A percentile compares a stretch with the other conserved stretches of the same genome.
Evolutionary conservation across 2,329 filamentous ascomycete species (phyloP).

Genomic region (Thelonectria rubi): DNA sequence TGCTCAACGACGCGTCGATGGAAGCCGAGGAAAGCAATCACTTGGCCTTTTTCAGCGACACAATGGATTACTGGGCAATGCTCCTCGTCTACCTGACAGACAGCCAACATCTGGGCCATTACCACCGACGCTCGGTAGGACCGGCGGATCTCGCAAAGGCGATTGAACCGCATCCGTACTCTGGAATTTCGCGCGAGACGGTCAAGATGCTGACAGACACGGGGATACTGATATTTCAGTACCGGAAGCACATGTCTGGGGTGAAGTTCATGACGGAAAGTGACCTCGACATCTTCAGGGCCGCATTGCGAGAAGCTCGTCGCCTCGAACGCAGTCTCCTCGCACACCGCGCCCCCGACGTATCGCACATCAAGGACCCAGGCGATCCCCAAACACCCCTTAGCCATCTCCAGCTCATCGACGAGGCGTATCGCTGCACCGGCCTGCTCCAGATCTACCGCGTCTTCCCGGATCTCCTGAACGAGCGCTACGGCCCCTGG

Average conservation of each 20-base stretch:
- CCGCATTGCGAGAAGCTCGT: constrained; percentile 24
- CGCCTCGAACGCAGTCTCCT: constrained; percentile 28
- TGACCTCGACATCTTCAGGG: constrained; percentile 30
- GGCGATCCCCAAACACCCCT: constrained; percentile 23
- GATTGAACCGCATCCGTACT: constrained; percentile 30
- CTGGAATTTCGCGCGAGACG: constrained; percentile 30
- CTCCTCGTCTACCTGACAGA: constrained; percentile 35
- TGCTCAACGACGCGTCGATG: constrained; percentile 10
- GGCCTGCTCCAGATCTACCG: constrained; percentile 34
- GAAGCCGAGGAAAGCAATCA: constrained; percentile 1
- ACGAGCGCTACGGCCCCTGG: constrained; percentile 30
- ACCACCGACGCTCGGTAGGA: not conserved
- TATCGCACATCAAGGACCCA: constrained; percentile 26
- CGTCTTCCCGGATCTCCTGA: constrained; percentile 37
- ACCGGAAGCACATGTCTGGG: constrained; percentile 29
- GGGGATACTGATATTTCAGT: constrained; percentile 32
- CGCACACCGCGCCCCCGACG: constrained; percentile 11
- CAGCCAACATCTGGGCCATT: constrained; percentile 25
- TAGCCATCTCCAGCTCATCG: constrained; percentile 21
- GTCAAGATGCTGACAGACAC: constrained; percentile 27
- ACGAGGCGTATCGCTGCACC: constrained; percentile 32
- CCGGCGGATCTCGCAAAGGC: not conserved
- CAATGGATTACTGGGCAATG: constrained; percentile 40
- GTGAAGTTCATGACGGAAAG: constrained; percentile 31
- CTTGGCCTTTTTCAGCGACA: constrained; percentile 30